Conservation (phyloP, 2,329 filamentous ascomycete genomes). For the Fusarium papillatum region DNA sequence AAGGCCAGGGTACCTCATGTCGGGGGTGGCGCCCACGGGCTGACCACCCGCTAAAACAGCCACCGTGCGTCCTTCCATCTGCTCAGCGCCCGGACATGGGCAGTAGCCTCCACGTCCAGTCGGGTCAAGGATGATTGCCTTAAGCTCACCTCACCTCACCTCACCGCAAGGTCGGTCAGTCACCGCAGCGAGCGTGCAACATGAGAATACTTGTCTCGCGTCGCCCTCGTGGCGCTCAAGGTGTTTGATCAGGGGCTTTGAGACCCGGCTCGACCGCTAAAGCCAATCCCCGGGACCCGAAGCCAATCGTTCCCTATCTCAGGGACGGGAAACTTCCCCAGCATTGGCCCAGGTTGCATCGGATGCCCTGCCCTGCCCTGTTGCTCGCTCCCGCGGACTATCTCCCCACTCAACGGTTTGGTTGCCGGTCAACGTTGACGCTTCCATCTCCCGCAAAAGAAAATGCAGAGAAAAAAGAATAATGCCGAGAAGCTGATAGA, state of each 20-base stretch:
- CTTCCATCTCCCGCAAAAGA: constrained; percentile 21
- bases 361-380: constrained; percentile 10
- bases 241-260: background rate
- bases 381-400: constrained; percentile 13
- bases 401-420: constrained; percentile 21
- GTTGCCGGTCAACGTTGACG: constrained; percentile 14
- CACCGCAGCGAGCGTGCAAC: constrained; percentile 9
- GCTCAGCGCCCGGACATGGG: constrained; percentile 1
- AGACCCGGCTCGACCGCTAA: background rate
- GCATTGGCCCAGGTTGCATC: background rate
- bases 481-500: constrained; percentile 20
- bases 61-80: constrained; percentile 3
- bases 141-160: constrained; percentile 25
- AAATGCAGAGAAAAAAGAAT: constrained; percentile 6
- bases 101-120: constrained; percentile 1
- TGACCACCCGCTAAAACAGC: constrained; percentile 40
- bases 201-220: constrained; percentile 3
- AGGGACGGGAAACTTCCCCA: constrained; percentile 25
- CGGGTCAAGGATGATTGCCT: background rate
- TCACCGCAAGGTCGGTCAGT: constrained; percentile 33
- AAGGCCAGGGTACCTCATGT: constrained; percentile 12
- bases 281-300: constrained; percentile 35
- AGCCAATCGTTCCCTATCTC: constrained; percentile 32
- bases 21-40: constrained; percentile 38
- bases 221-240: constrained; percentile 4